Base-by-base conservation (phyloP, 768 basidiomycete genomes). In the Lactifluus piperatus region DNA sequence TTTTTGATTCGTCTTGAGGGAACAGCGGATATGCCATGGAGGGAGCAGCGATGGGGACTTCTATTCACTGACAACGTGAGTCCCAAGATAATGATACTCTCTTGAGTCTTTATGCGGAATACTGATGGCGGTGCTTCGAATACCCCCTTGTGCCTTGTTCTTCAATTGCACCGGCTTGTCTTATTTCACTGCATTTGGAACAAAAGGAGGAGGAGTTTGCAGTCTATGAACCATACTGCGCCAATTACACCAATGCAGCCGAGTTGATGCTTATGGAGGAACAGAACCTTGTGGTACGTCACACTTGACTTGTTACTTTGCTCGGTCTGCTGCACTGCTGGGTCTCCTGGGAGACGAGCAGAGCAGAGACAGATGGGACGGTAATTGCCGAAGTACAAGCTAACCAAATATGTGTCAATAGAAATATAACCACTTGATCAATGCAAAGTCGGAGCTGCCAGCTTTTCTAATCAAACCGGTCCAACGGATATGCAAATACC, bases 381-480 rank as follows among this genome's bases (percentile, higher is more conserved):
- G 54, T 51, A 53, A 50, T 22, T 41, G 29, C 62, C 34, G 49
- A 49, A 43, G 24, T 24, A 10, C 14, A 9, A 52, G 13, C 56
- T 67, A 46, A 70, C 66, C 54, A 66, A 63, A 62, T 32, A 54
- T 58, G 44, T 61, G 56, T 62, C 57, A 58, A 56, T 68, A 92
- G 90, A 80, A 82, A 61, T 77, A 89, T 68, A 88, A 88, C 74
- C 80, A 85, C 72, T 76, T 91, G 76, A 89, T 94, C 74, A 90
- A 92, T 66, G 86, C 86, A 67, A 89, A 89, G 71, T 86, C 88
- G 69, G 97, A 99, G 68, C 79, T 99, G 32, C 90, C 91, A 59
- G 93, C 92, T 9, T 95, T 98, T 75, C 83, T 98, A 60, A 98
- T 98, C 79, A 97, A 97, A 76, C 97, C 97, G 7, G 88, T 99